Evolutionary conservation across 441 rosid genomes (phyloP), one percentile per base, ranked within the genome.

Genomic region (Gossypium lobatum): DNA sequence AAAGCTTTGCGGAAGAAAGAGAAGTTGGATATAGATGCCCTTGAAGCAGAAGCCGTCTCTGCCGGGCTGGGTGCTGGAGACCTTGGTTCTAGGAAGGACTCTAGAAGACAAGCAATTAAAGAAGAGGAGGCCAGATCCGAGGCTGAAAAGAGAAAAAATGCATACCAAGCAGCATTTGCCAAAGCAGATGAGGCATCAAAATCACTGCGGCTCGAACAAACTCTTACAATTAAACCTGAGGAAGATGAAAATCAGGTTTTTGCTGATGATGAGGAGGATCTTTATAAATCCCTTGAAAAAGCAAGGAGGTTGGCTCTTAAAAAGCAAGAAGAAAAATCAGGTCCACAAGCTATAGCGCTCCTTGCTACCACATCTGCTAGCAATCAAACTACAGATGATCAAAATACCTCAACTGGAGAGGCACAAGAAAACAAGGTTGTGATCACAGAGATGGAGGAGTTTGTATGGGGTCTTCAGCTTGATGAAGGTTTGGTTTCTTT

Each of bases 181-280:
- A 96, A 93, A 85, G 97, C 98, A 74, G 96, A 87, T 45, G 97
- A 93, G 81, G 97, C 98, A 80, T 88, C 97, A 69, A 96, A 86
- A 77, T 78, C 82, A 72, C 87, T 93, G 76, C 85, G 88, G 74
- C 68, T 80, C 72, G 97, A 86, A 74, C 97, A 88, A 82, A 79
- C 83, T 18, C 84, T 77, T 77, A 78, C 88, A 61, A 75, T 71
- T 67, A 82, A 72, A 77, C 20, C 73, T 50, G 98, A 88, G 53
- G 95, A 89, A 54, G 92, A 88, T 62, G 96, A 88, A 60, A 83
- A 73, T 80, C 74, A 72, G 50, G 84, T 76, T 46, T 80, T 87
- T 83, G 97, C 87, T 0, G 98, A 91, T 68, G 97, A 93, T 65
- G 92, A 88, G 25, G 94, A 91, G 28, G 98, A 93, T 81, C 91